Conservation (phyloP, 1,284 basidiomycete genomes). For the Apiotrichum veenhuisii region DNA sequence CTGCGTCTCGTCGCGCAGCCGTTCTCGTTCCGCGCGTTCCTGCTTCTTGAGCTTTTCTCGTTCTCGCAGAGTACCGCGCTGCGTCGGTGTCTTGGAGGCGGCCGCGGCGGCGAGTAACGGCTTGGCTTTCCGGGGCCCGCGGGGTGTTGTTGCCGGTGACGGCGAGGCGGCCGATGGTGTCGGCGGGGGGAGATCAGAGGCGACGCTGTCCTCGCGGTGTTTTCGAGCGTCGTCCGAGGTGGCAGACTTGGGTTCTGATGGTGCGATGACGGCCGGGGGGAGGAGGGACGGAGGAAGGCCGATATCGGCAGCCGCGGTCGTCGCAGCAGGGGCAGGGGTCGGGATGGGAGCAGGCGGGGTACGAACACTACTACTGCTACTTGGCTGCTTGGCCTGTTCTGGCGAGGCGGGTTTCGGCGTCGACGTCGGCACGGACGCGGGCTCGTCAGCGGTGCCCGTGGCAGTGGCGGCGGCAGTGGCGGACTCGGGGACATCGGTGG, state of each 20-base stretch:
- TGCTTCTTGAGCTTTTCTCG: not conserved
- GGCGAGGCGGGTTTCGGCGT: not conserved
- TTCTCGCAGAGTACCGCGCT: not conserved
- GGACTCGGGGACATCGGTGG: not conserved
- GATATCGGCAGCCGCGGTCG: not conserved
- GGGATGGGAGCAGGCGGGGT: not conserved
- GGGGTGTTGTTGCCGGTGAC: not conserved
- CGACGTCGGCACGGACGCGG: not conserved
- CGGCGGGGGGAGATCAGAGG: not conserved
- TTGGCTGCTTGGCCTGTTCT: no score
- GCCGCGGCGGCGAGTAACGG: conserved; percentile 4
- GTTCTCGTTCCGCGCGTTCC: not conserved
- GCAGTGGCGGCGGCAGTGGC: not conserved
- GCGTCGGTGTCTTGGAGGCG: not conserved
- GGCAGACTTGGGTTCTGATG: not conserved
- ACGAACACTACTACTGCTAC: not conserved
- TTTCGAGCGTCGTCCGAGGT: not conserved
- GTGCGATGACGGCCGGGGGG: not conserved
- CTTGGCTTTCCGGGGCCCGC: not conserved
- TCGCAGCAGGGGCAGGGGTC: not conserved
- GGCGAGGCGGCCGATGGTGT: not conserved
- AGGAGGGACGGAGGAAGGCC: not conserved
- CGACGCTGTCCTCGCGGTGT: not conserved
- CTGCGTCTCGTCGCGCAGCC: not conserved
- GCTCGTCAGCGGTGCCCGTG: not conserved